Evolutionary conservation across 2,329 filamentous ascomycete species (phyloP).

Genomic region (Alternaria sp.): DNA sequence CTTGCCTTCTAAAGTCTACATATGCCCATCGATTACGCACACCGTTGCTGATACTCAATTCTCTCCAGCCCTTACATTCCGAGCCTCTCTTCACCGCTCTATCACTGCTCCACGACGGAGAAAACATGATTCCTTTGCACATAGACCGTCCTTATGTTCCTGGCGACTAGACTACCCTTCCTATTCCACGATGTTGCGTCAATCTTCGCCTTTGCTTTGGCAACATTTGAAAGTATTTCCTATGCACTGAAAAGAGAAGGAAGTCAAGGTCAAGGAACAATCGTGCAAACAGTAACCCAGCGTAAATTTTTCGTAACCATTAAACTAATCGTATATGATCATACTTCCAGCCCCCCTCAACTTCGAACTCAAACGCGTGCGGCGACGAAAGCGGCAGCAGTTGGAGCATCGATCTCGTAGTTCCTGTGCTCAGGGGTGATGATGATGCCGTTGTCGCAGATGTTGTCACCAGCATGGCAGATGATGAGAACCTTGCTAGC

Average conservation of each 20-base stretch:
- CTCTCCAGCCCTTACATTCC: background rate
- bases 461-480: conserved; percentile 46
- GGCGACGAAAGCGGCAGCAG: conserved; percentile 32
- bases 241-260: background rate
- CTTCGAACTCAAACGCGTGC: conserved; percentile 9
- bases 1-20: background rate
- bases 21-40: background rate
- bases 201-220: background rate
- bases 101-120: background rate
- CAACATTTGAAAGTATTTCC: background rate
- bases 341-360: background rate
- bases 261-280: background rate
- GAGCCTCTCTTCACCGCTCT: background rate
- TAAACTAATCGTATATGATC: background rate
- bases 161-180: background rate
- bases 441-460: conserved; percentile 38
- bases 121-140: background rate
- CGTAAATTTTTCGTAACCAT: background rate
- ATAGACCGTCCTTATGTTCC: background rate
- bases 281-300: background rate
- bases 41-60: background rate
- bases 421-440: conserved; percentile 32
- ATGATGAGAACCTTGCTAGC: conserved; percentile 42
- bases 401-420: conserved; percentile 33
- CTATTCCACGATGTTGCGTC: too few species aligned